These are phyloP conservation scores for Solanum tarijense DNA, from an alignment of 257 asterid species.

Conservation along the genomic window DNA sequence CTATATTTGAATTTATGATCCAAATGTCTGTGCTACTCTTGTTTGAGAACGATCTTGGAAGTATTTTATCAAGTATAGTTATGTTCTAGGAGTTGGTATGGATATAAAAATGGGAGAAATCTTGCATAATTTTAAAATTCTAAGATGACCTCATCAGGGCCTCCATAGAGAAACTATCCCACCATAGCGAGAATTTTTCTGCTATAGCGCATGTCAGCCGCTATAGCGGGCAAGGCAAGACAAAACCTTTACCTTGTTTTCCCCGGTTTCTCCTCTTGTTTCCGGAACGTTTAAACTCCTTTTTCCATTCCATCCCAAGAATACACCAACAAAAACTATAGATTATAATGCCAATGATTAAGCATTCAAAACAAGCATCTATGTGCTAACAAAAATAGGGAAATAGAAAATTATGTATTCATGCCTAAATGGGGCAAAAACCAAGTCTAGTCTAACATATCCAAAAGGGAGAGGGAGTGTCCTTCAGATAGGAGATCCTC, in stretches of 20 bases:
- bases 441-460: neutral
- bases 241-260: neutral
- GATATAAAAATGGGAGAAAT: neutral
- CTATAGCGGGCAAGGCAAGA: neutral
- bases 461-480: neutral
- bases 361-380: neutral
- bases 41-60: neutral
- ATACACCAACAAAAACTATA: neutral
- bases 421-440: neutral
- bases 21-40: neutral
- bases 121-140: neutral
- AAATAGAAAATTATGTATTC: neutral
- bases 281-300: no score
- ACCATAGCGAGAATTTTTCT: neutral
- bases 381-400: neutral
- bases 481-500: neutral
- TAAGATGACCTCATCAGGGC: neutral
- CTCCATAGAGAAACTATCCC: neutral
- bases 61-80: neutral
- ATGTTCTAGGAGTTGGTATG: neutral
- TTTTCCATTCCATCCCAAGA: neutral
- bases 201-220: neutral
- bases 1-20: no score
- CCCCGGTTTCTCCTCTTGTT: neutral
- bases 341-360: neutral